A percentile compares a stretch with the other conserved stretches of the same genome.
Conservation (phyloP, 306 rosid species). For the Prunus kanzakura region DNA sequence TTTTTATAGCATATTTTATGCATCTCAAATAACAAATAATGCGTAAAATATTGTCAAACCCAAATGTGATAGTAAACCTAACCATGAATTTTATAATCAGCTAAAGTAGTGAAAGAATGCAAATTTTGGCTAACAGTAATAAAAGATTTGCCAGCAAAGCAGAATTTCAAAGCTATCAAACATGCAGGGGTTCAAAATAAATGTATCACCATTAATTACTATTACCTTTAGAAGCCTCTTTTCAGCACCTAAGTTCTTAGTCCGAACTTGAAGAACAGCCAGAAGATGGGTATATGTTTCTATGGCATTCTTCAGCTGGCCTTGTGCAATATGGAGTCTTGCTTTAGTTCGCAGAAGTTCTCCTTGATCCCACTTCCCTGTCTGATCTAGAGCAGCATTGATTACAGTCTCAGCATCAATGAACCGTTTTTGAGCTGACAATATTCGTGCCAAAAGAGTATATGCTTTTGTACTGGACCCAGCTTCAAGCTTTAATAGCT, state of each 20-base stretch:
- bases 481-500: constrained; percentile 63
- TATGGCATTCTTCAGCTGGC: constrained; percentile 59
- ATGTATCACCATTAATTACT: not conserved
- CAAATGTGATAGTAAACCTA: not conserved
- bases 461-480: constrained; percentile 58
- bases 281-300: constrained; percentile 73
- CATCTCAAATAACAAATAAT: not conserved
- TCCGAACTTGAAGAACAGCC: constrained; percentile 78
- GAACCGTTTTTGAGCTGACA: constrained; percentile 75
- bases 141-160: not conserved
- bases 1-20: not conserved
- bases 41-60: not conserved
- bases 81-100: not conserved
- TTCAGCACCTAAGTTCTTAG: constrained; percentile 45
- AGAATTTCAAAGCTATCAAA: not conserved
- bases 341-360: constrained; percentile 80
- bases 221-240: constrained; percentile 63
- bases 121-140: not conserved
- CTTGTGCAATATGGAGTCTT: constrained; percentile 77
- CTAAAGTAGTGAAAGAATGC: not conserved
- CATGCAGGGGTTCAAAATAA: not conserved
- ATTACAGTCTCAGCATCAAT: constrained; percentile 73
- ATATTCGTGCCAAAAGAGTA: constrained; percentile 66
- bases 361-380: constrained; percentile 92
- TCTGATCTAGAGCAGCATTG: constrained; percentile 80